Percentiles rank a stretch among this genome's conserved stretches.
Evolutionary conservation across 768 basidiomycete species (phyloP).

Genomic region (Mycena floridula): DNA sequence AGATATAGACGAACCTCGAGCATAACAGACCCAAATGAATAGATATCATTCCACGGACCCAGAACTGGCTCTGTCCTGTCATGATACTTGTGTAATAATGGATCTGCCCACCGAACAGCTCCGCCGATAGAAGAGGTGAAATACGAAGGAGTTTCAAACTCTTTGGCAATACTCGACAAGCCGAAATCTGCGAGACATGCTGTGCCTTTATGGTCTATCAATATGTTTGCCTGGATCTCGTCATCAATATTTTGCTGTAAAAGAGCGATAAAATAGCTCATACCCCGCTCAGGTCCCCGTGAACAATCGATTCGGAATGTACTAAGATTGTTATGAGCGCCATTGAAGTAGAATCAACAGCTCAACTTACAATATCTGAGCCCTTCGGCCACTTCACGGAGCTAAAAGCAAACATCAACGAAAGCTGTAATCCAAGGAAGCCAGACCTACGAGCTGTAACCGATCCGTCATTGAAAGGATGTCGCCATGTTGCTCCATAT

Average conservation of each 20-base stretch:
- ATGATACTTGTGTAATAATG: conserved; percentile 31
- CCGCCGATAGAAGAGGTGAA: conserved; percentile 34
- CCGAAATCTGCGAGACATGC: conserved; percentile 43
- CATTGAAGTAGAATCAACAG: neutral
- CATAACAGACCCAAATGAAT: conserved; percentile 40
- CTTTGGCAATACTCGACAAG: conserved; percentile 31
- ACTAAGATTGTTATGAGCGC: conserved; percentile 16
- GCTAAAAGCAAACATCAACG: conserved; percentile 16
- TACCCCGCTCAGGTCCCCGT: conserved; percentile 38
- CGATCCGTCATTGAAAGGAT: conserved; percentile 28
- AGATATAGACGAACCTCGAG: conserved; percentile 27
- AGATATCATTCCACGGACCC: conserved; percentile 35
- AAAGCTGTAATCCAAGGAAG: neutral
- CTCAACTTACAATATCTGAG: conserved; percentile 28
- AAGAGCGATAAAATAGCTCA: conserved; percentile 6
- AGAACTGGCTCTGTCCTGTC: conserved; percentile 14
- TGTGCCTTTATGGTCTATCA: conserved; percentile 33
- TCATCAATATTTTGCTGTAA: neutral
- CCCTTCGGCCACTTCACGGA: conserved; percentile 32
- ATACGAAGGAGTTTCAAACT: conserved; percentile 23
- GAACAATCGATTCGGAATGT: conserved; percentile 30
- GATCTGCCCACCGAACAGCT: conserved; percentile 42
- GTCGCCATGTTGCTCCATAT: conserved; percentile 30
- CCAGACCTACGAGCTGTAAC: conserved; percentile 27
- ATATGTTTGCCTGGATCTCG: conserved; percentile 34